Percentiles rank a stretch among this genome's conserved stretches.
Conservation (phyloP, 768 basidiomycete species). For the Boletellus ananiceps region DNA sequence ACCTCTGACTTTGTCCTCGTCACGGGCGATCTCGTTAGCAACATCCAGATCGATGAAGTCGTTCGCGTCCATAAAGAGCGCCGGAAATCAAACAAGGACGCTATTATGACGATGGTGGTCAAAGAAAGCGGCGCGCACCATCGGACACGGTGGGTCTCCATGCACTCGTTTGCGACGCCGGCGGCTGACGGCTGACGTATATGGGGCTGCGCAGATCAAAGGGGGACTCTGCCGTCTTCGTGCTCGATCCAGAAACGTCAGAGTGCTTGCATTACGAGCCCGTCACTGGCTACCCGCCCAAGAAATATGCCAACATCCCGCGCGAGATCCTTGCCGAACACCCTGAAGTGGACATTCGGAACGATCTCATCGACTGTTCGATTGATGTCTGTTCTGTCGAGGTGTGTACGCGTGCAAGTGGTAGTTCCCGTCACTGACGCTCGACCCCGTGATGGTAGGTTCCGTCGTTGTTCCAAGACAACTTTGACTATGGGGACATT, state of each 20-base stretch:
- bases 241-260: constrained; percentile 67
- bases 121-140: constrained; percentile 71
- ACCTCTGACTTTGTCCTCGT: constrained; percentile 90
- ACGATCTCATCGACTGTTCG: constrained; percentile 82
- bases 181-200: constrained; percentile 3
- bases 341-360: constrained; percentile 79
- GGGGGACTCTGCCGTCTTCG: constrained; percentile 75
- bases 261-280: constrained; percentile 87
- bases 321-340: constrained; percentile 68
- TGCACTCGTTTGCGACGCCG: background rate
- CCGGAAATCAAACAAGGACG: constrained; percentile 82
- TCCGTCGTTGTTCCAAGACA: constrained; percentile 94
- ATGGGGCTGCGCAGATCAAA: constrained; percentile 43
- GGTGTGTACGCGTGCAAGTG: constrained; percentile 38
- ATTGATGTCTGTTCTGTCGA: constrained; percentile 95
- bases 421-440: background rate
- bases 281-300: constrained; percentile 63
- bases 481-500: constrained; percentile 94
- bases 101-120: constrained; percentile 94
- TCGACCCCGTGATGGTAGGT: constrained; percentile 48
- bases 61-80: constrained; percentile 86
- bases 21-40: constrained; percentile 90
- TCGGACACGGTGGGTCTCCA: constrained; percentile 58
- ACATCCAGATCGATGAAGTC: constrained; percentile 84
- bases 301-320: constrained; percentile 61